Evolutionary conservation across 352 stramenopile species (phyloP), one percentile per base, ranked within the genome.

Genomic region (Phytophthora aleatoria): DNA sequence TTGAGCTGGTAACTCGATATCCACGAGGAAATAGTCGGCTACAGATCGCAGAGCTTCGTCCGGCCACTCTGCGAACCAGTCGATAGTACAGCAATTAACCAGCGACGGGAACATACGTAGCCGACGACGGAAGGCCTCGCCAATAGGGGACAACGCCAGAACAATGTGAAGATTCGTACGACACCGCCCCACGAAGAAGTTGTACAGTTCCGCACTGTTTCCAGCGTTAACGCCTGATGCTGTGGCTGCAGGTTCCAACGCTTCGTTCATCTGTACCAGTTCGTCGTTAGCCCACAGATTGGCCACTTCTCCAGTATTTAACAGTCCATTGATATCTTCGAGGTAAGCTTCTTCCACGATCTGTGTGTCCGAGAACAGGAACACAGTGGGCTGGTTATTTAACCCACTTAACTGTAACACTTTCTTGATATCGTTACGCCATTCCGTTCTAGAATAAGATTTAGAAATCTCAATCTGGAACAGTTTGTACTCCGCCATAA

Each of bases 391-490:
- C 39, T 93, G 90, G 55, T 93, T 92, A 31, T 74, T 83, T 16
- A 96, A 78, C 2, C 86, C 82, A 50, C 81, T 90, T 45, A 95
- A 83, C 64, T 80, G 85, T 33, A 89, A 70, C 41, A 89, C 92
- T 31, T 94, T 89, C 70, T 98, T 98, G 13, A 98, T 76, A 60
- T 98, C 95, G 43, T 97, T 96, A 12, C 89, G 81, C 92, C 93
- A 98, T 57, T 98, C 95, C 0, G 62, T 76, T n/a, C 89, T 82
- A 13, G 88, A 90, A 64, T 98, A 98, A 11, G 83, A 93, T 67
- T 98, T 98, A 41, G 90, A 97, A 33, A 98, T 98, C 60, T 98
- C 95, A 64, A 99, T 98, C 70, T 97, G 90, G 63, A 98, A 98
- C 11, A 98, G 74, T 61, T 96, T 91, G 73, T 95, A 98, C 67